phyloP scores from a whole-genome alignment of 108 stramenopile genomes.

The Seminavis robusta region DNA sequence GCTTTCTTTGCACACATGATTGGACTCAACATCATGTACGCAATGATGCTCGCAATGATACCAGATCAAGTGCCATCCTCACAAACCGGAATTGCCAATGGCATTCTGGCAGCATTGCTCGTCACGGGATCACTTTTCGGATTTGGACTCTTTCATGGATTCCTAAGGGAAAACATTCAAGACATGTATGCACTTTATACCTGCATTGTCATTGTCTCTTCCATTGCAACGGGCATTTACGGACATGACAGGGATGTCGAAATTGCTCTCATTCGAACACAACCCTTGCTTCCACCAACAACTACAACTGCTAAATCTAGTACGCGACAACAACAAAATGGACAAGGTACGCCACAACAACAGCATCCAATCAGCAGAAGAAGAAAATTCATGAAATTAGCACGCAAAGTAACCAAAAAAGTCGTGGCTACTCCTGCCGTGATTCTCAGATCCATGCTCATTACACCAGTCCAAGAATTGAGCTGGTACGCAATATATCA shows the following conservation, averaged over 20 bases:
- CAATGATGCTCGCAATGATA: conserved; percentile 66
- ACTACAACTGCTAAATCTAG: not conserved
- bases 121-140: conserved; percentile 56
- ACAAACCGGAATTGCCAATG: conserved; percentile 65
- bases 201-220: conserved; percentile 23
- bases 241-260: conserved; percentile 33
- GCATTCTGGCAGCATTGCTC: conserved; percentile 42
- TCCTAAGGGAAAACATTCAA: conserved; percentile 11
- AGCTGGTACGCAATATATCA: conserved; percentile 22
- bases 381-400: not conserved
- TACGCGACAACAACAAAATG: not conserved
- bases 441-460: conserved; percentile 37
- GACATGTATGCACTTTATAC: conserved; percentile 38
- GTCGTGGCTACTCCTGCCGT: conserved; percentile 24
- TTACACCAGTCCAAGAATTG: conserved; percentile 25
- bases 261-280: conserved; percentile 6
- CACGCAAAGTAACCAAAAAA: not conserved
- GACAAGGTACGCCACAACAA: not conserved
- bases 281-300: too few relatives aligned
- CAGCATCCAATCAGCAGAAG: not conserved
- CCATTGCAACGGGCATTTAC: conserved; percentile 27
- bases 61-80: conserved; percentile 49
- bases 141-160: conserved; percentile 49
- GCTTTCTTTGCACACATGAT: conserved; percentile 49
- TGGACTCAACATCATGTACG: conserved; percentile 53